Percentiles rank a stretch among this genome's conserved stretches.
Evolutionary conservation across 2,329 filamentous ascomycete species (phyloP).

Genomic region (Aspergillus alliaceus): DNA sequence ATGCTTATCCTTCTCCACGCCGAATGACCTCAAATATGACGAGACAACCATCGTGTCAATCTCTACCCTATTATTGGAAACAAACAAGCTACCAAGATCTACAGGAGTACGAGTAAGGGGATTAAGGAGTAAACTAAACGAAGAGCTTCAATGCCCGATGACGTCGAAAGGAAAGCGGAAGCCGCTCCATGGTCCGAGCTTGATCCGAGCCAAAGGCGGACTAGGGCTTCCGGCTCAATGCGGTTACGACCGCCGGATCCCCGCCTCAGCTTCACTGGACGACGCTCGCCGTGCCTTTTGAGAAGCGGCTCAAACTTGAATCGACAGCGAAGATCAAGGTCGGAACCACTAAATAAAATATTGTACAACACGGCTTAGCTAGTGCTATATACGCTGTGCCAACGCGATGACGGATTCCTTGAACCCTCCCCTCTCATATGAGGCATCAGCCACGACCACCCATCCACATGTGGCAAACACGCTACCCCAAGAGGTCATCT

Average conservation of each 20-base stretch:
- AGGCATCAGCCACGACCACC: slow-evolving; percentile 71
- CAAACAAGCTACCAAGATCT: background rate
- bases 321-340: background rate
- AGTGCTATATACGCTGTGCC: background rate
- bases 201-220: background rate
- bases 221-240: background rate
- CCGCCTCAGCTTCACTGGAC: background rate
- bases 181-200: background rate
- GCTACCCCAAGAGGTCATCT: slow-evolving; percentile 80
- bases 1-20: background rate
- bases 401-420: slow-evolving; percentile 46
- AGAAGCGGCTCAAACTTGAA: background rate
- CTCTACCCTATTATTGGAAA: background rate
- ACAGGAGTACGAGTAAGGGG: background rate
- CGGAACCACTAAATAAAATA: background rate
- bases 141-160: background rate
- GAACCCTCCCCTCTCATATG: slow-evolving; percentile 71
- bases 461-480: slow-evolving; percentile 67
- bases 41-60: background rate
- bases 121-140: background rate
- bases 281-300: background rate
- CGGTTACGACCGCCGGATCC: background rate
- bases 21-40: background rate
- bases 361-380: background rate
- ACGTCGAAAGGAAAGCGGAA: background rate